Base-by-base conservation (phyloP, 257 asterid genomes). In the Fraxinus cuspidata region DNA sequence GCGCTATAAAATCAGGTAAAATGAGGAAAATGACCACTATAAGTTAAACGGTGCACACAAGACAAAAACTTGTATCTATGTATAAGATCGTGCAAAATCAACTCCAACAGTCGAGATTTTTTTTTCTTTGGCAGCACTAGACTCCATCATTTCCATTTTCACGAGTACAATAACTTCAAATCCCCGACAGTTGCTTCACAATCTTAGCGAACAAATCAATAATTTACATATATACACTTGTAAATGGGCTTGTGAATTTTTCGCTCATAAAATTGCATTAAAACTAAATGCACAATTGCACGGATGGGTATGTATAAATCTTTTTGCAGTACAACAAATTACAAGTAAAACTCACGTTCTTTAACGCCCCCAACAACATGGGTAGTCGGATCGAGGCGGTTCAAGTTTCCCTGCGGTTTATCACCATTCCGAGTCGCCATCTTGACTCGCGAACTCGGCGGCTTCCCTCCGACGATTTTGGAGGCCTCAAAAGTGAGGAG, bases 381-480 rank as follows among this genome's bases (percentile, higher is more conserved):
- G 42, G 96, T 91, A 23, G 76, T 77, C 37, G 93, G 97, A 87
- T 93, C 98, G 19, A 89, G 85, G 68, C 83, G 90, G 85, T 91
- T 84, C 88, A 95, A 86, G 74, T 93, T 93, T 70, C 82, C 89
- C 42, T 74, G 86, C 37, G 80, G 81, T 71, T 84, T 86, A 40
- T 58, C 80, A 72, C 79, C 78, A 53, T 75, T 85, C 81, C 71
- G 78, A 72, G 73, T 32, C 56, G 58, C 76, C 58, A 40, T 73
- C 74, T 82, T 73, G 51, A 64, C 73, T 42, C 19, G 78, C 32
- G 88, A 77, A 67, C 67, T 81, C 71, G 70, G 80, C 40, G 78
- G 79, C 71, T 76, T 80, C 1, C 88, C 80, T 71, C 82, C 78
- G 18, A 90, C 83, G 29, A 95, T 84, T 79, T 90, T 85, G 82